Base-by-base conservation (phyloP, 495 filamentous ascomycete species). In the Cudoniella acicularis region DNA sequence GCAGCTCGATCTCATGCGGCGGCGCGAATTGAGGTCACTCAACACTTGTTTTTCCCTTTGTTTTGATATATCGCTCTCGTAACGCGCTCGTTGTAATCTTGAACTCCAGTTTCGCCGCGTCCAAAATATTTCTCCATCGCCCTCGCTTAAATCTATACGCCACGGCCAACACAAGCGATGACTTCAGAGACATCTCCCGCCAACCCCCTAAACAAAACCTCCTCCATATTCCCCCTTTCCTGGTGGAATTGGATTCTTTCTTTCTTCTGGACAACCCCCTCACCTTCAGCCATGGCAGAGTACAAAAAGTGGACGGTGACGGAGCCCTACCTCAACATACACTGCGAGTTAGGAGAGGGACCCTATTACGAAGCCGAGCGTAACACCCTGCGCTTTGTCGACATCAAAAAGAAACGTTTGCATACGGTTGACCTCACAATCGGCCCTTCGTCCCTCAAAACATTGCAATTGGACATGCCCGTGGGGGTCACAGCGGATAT, bases 401-500 rank as follows among this genome's bases (percentile, higher is more conserved):
- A 98, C 74, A 94, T 96, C 72, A 89, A 85, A 72, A 82, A 89
- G 60, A 78, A 87, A 68, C 83, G 86, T 60, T 69, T 96, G 42
- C 91, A 95, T 73, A 75, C 76, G 27, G 77, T 96, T 57, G 81
- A 90, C 66, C 75, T 94, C n/a, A 73, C 69, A 30, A 71, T 81
- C 56, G 87, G 86, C 3, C 81, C 86, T 20, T 73, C 72, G 13
- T 86, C 87, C 42, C 75, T 92, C 66, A 81, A 76, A 56, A 81
- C 83, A 16, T 65, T 89, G 50, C 79, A 90, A 64, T 82, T 92
- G 18, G 82, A 87, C 53, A 77, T 70, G 73, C 84, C 62, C 70
- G 90, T 77, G 77, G 88, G 86, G 77, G 87, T 91, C 50, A 96
- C 92, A 46, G 89, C 88, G 40, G 87, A 96, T 67, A 89, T 96